Conservation (phyloP, 2,329 filamentous ascomycete species). For the Penicillium sp. region DNA sequence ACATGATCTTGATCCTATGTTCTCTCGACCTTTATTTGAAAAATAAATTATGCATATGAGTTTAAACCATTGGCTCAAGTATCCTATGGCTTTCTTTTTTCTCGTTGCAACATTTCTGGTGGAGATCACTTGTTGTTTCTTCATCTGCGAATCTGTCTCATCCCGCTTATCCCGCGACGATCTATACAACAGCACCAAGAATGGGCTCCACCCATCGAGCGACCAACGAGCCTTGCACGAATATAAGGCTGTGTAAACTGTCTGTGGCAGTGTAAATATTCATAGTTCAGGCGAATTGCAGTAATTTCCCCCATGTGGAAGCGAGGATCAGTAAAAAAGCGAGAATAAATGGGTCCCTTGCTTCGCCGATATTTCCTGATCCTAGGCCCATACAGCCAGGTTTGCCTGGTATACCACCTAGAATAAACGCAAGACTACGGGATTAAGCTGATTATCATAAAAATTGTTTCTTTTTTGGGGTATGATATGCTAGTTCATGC, state of each 20-base stretch:
- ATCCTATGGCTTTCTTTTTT: neutral
- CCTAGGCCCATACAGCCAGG: neutral
- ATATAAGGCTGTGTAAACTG: neutral
- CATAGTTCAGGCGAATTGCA: neutral
- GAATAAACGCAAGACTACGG: neutral
- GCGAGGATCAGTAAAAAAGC: conserved; percentile 11
- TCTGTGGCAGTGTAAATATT: neutral
- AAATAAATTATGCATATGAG: neutral
- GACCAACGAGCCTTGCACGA: neutral
- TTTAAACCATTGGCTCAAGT: neutral
- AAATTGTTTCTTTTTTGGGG: neutral
- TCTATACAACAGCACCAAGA: neutral
- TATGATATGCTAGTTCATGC: neutral
- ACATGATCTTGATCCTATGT: neutral
- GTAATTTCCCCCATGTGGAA: neutral
- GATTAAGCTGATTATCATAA: neutral
- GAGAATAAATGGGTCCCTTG: neutral
- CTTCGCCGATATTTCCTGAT: conserved; percentile 11
- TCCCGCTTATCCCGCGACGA: neutral
- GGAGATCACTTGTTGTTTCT: neutral
- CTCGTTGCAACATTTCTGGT: neutral
- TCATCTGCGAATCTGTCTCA: neutral
- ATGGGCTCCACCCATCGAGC: neutral
- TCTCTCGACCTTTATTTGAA: neutral
- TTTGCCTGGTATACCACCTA: neutral